Evolutionary conservation across 306 rosid species (phyloP).

Genomic region (Astragalus membranaceus): DNA sequence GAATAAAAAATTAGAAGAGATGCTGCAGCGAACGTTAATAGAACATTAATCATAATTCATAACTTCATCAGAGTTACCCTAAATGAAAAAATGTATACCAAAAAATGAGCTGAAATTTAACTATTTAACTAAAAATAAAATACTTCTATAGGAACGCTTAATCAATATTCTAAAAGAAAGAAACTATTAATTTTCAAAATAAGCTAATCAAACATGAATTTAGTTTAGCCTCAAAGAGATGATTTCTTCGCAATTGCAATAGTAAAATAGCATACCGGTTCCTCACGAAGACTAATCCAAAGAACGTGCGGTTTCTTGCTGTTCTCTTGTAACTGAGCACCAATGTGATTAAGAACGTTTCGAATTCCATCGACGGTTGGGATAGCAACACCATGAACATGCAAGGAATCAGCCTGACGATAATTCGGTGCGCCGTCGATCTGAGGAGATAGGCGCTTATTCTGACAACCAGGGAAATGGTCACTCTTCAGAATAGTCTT

Average conservation of each 20-base stretch:
- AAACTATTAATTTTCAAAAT: neutral
- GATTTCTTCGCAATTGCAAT: too few species aligned
- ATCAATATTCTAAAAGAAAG: neutral
- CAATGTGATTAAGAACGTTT: conserved; percentile 75
- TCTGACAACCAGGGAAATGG: conserved; percentile 97
- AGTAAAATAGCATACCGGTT: conserved; percentile 44
- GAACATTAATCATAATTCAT: neutral
- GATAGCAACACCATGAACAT: conserved; percentile 91
- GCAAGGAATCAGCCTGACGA: conserved; percentile 76
- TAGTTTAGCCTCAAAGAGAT: too few species aligned
- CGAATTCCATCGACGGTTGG: conserved; percentile 72
- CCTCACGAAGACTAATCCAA: conserved; percentile 94
- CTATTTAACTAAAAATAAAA: neutral
- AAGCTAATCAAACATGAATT: neutral
- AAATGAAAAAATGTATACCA: neutral
- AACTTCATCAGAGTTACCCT: neutral
- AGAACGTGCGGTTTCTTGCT: conserved; percentile 45
- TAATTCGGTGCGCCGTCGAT: conserved; percentile 98
- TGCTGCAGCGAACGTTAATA: too few species aligned
- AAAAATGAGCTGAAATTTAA: neutral
- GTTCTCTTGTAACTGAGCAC: conserved; percentile 47
- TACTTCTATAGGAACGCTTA: neutral
- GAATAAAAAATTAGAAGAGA: neutral
- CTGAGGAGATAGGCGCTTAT: conserved; percentile 77
- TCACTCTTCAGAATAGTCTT: conserved; percentile 90